A percentile compares a stretch with the other conserved stretches of the same genome.
Conservation (phyloP, 2,329 filamentous ascomycete species). For the Colletotrichum viniferum region DNA sequence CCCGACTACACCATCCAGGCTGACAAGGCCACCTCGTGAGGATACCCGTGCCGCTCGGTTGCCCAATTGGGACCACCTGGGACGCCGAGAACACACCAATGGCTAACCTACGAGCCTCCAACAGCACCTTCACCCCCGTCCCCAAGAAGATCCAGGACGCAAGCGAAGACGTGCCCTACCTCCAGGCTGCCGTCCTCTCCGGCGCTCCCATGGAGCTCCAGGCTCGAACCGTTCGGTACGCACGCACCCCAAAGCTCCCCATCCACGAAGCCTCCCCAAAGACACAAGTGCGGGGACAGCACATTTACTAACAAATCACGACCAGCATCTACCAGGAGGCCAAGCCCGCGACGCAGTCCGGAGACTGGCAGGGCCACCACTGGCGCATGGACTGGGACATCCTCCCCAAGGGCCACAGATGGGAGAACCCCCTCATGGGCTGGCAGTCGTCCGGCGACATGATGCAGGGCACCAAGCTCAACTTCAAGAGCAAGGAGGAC, state of each 20-base stretch:
- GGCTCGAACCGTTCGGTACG: slow-evolving; percentile 89
- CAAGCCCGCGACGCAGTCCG: slow-evolving; percentile 97
- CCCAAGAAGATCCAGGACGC: slow-evolving; percentile 90
- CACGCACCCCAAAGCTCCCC: background rate
- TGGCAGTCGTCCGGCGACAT: slow-evolving; percentile 96
- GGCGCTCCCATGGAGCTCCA: slow-evolving; percentile 94
- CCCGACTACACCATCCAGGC: slow-evolving; percentile 82
- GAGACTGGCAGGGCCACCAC: slow-evolving; percentile 79
- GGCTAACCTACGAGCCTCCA: slow-evolving; percentile 11
- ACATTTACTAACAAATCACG: background rate
- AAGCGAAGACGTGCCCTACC: slow-evolving; percentile 75
- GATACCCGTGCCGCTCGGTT: background rate
- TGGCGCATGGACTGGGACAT: slow-evolving; percentile 99
- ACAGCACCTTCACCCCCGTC: slow-evolving; percentile 86
- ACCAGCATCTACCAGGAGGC: slow-evolving; percentile 86
- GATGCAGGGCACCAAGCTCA: slow-evolving; percentile 92
- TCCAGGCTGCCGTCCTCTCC: slow-evolving; percentile 85
- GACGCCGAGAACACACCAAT: background rate
- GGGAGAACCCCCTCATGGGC: slow-evolving; percentile 98
- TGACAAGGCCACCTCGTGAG: slow-evolving; percentile 90
- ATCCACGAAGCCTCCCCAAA: background rate
- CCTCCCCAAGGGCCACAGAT: slow-evolving; percentile 87
- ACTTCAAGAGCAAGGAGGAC: slow-evolving; percentile 92
- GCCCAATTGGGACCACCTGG: background rate
- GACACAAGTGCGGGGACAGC: background rate